phyloP scores from a whole-genome alignment of 2,329 filamentous ascomycete species.

The Chalaropsis thielavioides region DNA sequence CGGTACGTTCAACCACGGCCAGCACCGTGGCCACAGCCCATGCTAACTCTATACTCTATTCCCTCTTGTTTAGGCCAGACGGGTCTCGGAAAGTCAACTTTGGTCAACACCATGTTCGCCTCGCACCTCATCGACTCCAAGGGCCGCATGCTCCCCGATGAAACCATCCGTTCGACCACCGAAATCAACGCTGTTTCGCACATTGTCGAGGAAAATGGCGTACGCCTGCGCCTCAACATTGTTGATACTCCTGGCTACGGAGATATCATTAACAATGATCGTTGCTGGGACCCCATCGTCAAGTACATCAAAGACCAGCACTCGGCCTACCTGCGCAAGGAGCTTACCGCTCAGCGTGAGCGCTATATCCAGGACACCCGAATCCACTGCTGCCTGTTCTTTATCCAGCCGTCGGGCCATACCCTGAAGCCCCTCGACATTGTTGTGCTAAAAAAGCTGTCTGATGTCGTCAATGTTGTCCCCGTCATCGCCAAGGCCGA shows the following conservation, averaged over 20 bases:
- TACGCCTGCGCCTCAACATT: constrained; percentile 93
- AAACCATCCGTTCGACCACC: constrained; percentile 86
- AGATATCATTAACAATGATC: constrained; percentile 98
- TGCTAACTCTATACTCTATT: constrained; percentile 6
- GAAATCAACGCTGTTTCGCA: constrained; percentile 97
- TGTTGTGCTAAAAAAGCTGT: constrained; percentile 98
- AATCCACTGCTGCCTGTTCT: constrained; percentile 99
- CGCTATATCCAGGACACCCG: constrained; percentile 98
- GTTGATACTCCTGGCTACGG: constrained; percentile 98
- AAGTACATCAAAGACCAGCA: constrained; percentile 99
- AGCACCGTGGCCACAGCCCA: not conserved
- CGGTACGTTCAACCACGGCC: constrained; percentile 47
- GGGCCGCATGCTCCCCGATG: constrained; percentile 81
- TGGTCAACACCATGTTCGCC: constrained; percentile 99
- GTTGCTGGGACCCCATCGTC: constrained; percentile 99
- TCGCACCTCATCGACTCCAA: constrained; percentile 99
- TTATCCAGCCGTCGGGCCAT: constrained; percentile 97
- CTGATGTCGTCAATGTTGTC: constrained; percentile 97
- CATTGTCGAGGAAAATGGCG: constrained; percentile 98
- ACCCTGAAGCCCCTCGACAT: constrained; percentile 99
- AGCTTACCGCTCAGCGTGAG: constrained; percentile 96
- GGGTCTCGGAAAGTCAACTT: constrained; percentile 92
- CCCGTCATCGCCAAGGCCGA: constrained; percentile 98
- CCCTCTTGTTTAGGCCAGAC: constrained; percentile 60
- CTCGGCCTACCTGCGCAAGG: constrained; percentile 96